Percentiles rank a stretch among this genome's conserved stretches.
Evolutionary conservation across 345 rosid species (phyloP).

Genomic region (Theobroma cacao): DNA sequence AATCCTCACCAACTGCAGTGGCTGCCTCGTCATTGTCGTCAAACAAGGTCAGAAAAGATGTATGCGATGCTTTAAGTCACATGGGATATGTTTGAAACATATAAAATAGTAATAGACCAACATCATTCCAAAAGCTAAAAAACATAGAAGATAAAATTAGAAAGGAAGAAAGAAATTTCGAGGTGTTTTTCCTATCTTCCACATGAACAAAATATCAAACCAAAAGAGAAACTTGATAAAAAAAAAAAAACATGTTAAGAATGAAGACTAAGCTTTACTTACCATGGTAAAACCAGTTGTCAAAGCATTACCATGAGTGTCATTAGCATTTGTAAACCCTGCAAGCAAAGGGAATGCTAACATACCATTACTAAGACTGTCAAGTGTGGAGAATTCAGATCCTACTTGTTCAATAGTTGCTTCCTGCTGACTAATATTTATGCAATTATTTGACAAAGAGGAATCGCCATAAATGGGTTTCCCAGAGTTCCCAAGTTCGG

Average conservation of each 20-base stretch:
- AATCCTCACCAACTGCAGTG: constrained; percentile 92
- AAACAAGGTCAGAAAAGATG: constrained; percentile 72
- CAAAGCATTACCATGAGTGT: constrained; percentile 48
- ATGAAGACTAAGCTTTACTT: constrained; percentile 23
- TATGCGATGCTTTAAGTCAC: constrained; percentile 57
- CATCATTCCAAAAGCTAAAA: neutral
- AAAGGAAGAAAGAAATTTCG: neutral
- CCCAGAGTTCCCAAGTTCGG: constrained; percentile 74
- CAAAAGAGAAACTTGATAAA: neutral
- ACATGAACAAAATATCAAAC: neutral
- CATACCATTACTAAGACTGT: constrained; percentile 66
- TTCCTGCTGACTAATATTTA: constrained; percentile 57
- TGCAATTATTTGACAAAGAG: constrained; percentile 54
- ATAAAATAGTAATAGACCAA: neutral
- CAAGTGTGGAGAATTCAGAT: constrained; percentile 74
- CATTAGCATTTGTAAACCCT: constrained; percentile 65
- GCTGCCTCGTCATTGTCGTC: constrained; percentile 90
- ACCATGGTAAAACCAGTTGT: constrained; percentile 59
- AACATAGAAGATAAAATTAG: neutral
- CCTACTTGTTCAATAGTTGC: constrained; percentile 44
- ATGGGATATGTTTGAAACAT: constrained; percentile 64
- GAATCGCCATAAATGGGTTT: constrained; percentile 60
- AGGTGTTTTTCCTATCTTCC: neutral
- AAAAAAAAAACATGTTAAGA: neutral
- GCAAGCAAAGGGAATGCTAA: constrained; percentile 82